Base-by-base conservation (phyloP, 805 yeast species). In the Saccharomycopsis amapae region DNA sequence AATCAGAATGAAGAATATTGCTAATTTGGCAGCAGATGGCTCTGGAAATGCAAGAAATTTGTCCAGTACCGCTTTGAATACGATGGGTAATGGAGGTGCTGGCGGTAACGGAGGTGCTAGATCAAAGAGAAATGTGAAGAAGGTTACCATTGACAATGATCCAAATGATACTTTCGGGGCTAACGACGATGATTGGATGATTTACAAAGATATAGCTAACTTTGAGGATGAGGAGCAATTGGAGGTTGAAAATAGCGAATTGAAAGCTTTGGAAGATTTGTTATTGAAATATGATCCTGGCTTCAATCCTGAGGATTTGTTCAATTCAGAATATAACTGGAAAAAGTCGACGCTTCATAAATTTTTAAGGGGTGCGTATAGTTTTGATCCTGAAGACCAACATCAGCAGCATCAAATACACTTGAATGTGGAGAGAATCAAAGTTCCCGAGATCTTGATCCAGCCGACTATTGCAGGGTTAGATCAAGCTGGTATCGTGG, bases 81-180 rank as follows among this genome's bases (percentile, higher is more conserved):
- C n/a, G 15, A 7, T 37, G 12, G 45, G 42, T 4, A 33, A 22
- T 30, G 71, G 72, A 13, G 60, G 56, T 7, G 57, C 61, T 15
- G 48, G 49, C 38, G n/a, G n/a, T n/a, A n/a, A n/a, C n/a, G n/a
- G n/a, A n/a, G 57, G 55, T 4, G 45, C 55, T 0, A 36, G 48
- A 30, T 60, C 72, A 5, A 69, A 73, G 41, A 68, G 78, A 25
- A 73, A 71, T 32, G 69, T 82, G 56, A 74, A 70, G 5, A 76
- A 73, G 54, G 76, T 80, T 0, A 78, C 88, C 1, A 81, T 85
- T 28, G 96, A 86, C 57, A 86, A 85, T 54, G 97, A 87, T 61
- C 95, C 94, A 13, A 86, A 79, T 56, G 97, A 90, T 63, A 85
- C 89, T 0, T 89, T 90, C 63, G 97, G 97, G 46, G 89, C 96